Conservation (phyloP, 1,139 yeast species). For the Geotrichum klebahnii region DNA sequence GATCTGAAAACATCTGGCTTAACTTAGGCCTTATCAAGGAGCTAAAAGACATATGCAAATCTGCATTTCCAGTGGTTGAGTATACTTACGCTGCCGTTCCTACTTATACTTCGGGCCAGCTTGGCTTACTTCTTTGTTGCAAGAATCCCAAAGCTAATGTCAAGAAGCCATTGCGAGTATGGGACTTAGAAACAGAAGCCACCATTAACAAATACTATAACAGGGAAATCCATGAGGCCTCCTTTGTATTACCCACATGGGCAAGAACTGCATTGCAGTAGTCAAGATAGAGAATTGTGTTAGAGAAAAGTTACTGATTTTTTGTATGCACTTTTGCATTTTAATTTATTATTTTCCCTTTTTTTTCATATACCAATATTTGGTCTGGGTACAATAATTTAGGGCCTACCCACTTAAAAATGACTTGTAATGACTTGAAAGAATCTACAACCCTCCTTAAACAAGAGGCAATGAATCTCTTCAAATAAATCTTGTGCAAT, state of each 20-base stretch:
- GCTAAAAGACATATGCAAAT: conserved; percentile 67
- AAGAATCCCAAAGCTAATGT: conserved; percentile 65
- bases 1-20: conserved; percentile 80
- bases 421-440: no score
- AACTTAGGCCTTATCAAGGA: conserved; percentile 74
- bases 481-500: no score
- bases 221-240: conserved; percentile 71
- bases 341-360: no score
- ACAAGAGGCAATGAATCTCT: no score
- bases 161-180: conserved; percentile 61
- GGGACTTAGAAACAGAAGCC: conserved; percentile 59
- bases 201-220: conserved; percentile 74
- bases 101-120: conserved; percentile 89
- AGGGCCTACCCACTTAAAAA: no score
- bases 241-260: conserved; percentile 85
- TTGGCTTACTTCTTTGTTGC: conserved; percentile 89
- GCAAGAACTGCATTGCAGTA: conserved; percentile 41
- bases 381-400: no score
- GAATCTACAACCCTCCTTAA: no score
- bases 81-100: conserved; percentile 88
- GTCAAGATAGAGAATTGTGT: conserved; percentile 4
- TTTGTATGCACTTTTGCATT: background rate
- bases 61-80: conserved; percentile 82
- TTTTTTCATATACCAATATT: no score
- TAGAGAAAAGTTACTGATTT: background rate